Evolutionary conservation across 1,139 yeast genomes (phyloP).

Genomic region (Fermentozyma sake): DNA sequence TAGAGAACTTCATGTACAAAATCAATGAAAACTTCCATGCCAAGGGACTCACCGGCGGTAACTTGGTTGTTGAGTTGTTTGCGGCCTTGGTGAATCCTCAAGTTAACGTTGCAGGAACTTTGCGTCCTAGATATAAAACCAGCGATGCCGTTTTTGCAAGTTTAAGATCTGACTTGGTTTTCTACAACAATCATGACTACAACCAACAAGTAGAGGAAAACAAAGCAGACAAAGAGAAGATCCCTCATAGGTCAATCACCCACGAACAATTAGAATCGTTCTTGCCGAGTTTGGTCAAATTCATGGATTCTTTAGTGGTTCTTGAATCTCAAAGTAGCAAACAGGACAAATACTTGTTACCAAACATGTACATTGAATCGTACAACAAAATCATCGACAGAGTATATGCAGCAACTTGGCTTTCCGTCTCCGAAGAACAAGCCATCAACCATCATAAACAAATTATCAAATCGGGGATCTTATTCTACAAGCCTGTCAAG

Average conservation of each 20-base stretch:
- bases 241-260: conserved; percentile 23
- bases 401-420: conserved; percentile 25
- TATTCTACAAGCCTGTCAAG: conserved; percentile 23
- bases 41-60: conserved; percentile 17
- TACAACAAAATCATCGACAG: conserved; percentile 22
- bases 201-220: conserved; percentile 15
- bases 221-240: conserved; percentile 12
- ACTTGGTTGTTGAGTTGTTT: conserved; percentile 21
- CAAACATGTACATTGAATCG: conserved; percentile 21
- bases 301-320: conserved; percentile 20
- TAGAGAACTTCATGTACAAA: conserved; percentile 34
- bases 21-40: conserved; percentile 21
- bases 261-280: conserved; percentile 18
- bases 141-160: conserved; percentile 27
- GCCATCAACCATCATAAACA: conserved; percentile 19
- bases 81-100: conserved; percentile 17
- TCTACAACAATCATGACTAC: conserved; percentile 30
- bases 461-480: conserved; percentile 28
- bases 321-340: conserved; percentile 13
- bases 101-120: conserved; percentile 12
- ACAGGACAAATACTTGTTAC: conserved; percentile 12
- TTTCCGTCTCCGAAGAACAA: conserved; percentile 12
- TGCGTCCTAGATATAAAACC: conserved; percentile 23
- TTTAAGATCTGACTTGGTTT: conserved; percentile 31
- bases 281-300: conserved; percentile 12